Evolutionary conservation across 2,329 filamentous ascomycete species (phyloP), one percentile per base, ranked within the genome.

Genomic region (Hymenoscyphus fructigenus): DNA sequence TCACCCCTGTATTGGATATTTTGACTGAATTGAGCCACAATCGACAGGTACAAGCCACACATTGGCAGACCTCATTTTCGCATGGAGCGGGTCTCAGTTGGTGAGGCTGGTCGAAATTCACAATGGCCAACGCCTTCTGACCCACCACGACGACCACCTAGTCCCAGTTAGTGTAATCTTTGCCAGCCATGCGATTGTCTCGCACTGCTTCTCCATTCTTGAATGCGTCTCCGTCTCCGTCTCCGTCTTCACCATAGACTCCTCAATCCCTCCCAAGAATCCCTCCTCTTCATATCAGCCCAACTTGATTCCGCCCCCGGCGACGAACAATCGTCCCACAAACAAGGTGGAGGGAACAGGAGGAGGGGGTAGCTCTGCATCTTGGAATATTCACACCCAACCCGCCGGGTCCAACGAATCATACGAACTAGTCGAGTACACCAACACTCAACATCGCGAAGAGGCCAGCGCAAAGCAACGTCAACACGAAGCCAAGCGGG

Each of bases 401-500:
- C 53, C 53, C 29, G 26, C 66, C 63, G 72, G 75, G 66, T 68
- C 71, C 41, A 73, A 69, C 64, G 73, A 75, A 67, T 67, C 71
- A 36, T 73, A 69, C 68, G 74, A 76, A 62, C 72, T 76, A 57
- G 59, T 59, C 26, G 72, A 75, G 26, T 76, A 74, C 66, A 44
- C 60, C 5, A 62, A 58, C n/a, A 63, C 70, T n/a, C 53, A 70
- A 44, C 57, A 61, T 4, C 56, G 55, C 7, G 58, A 62, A 44
- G 63, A 66, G 47, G 65, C 57, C 29, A 61, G 64, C 28, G 23
- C 62, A 38, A 57, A 59, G 57, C 20, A 64, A 41, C 26, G 59
- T 29, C 26, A 67, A 53, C 57, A 67, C 34, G 63, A 74, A 28
- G 67, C 65, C 20, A 88, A 85, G 77, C 80, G 83, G 74, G 78